Conservation (phyloP, 306 rosid species). For the Clitoria ternatea region DNA sequence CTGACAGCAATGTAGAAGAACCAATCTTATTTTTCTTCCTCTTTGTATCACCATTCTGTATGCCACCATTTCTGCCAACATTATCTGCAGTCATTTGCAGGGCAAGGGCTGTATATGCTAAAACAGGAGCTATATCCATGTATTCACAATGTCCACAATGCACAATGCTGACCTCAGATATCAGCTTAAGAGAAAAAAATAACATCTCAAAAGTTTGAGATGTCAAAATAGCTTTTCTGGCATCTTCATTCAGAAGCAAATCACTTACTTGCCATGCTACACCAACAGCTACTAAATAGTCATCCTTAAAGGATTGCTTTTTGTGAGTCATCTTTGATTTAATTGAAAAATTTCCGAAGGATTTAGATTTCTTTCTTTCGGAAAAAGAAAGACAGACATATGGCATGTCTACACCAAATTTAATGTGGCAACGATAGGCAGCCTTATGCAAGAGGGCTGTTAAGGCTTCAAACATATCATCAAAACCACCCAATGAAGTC, state of each 20-base stretch:
- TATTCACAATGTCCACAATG: constrained; percentile 50
- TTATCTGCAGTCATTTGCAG: constrained; percentile 59
- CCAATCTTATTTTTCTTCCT: constrained; percentile 33
- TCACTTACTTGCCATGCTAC: constrained; percentile 88
- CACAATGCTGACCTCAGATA: constrained; percentile 71
- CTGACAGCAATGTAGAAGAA: constrained; percentile 41
- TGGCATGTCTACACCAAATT: constrained; percentile 61
- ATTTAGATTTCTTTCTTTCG: constrained; percentile 46
- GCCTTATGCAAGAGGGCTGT: constrained; percentile 60
- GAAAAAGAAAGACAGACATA: constrained; percentile 37
- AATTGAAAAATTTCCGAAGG: constrained; percentile 44
- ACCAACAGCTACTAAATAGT: constrained; percentile 71
- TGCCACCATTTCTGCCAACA: constrained; percentile 29
- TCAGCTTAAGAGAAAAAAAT: constrained; percentile 58
- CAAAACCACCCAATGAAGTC: constrained; percentile 58
- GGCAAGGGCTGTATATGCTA: constrained; percentile 71
- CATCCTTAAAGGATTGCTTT: constrained; percentile 68
- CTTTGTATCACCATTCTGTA: constrained; percentile 23
- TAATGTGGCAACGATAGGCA: constrained; percentile 76
- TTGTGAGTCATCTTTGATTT: constrained; percentile 43
- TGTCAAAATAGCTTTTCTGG: constrained; percentile 50
- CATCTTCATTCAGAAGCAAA: constrained; percentile 52
- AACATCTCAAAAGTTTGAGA: constrained; percentile 48
- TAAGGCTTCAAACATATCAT: constrained; percentile 71
- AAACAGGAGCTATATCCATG: constrained; percentile 61